Evolutionary conservation across 805 yeast species (phyloP).

Genomic region (Tetrapisispora pingtungensis): DNA sequence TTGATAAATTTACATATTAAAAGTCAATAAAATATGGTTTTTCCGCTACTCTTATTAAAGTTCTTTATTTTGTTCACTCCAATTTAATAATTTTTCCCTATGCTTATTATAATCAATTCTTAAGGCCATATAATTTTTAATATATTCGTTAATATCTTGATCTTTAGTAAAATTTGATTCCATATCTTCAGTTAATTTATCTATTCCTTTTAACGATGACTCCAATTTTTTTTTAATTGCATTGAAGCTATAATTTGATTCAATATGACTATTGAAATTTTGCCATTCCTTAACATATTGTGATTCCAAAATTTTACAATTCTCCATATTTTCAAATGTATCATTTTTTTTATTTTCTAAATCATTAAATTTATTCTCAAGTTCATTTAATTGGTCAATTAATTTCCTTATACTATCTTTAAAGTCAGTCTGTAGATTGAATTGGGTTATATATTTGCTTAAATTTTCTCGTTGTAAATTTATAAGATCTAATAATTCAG

Average conservation of each 20-base stretch:
- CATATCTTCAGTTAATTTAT: constrained; percentile 14
- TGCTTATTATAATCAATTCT: constrained; percentile 37
- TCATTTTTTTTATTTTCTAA: constrained; percentile 19
- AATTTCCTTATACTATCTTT: constrained; percentile 6
- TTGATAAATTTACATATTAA: not conserved
- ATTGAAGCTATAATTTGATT: constrained; percentile 31
- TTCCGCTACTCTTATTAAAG: no score
- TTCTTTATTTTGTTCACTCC: constrained; percentile 24
- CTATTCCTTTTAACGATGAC: constrained; percentile 25
- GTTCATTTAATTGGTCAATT: constrained; percentile 10
- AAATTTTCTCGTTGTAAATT: constrained; percentile 12
- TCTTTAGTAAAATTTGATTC: constrained; percentile 9
- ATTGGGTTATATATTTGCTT: constrained; percentile 15
- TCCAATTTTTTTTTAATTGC: constrained; percentile 28
- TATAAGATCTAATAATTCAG: constrained; percentile 16
- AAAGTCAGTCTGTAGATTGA: constrained; percentile 13
- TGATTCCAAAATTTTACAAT: constrained; percentile 21
- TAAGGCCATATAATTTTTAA: constrained; percentile 33
- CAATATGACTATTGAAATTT: constrained; percentile 28
- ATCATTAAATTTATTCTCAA: constrained; percentile 16
- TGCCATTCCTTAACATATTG: constrained; percentile 31
- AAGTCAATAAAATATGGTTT: no score
- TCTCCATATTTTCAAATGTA: constrained; percentile 20
- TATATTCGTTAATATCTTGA: constrained; percentile 31
- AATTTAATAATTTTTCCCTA: constrained; percentile 38